Evolutionary conservation across 2,329 filamentous ascomycete species (phyloP), one percentile per base, ranked within the genome.

Genomic region (Phialophora expanda): DNA sequence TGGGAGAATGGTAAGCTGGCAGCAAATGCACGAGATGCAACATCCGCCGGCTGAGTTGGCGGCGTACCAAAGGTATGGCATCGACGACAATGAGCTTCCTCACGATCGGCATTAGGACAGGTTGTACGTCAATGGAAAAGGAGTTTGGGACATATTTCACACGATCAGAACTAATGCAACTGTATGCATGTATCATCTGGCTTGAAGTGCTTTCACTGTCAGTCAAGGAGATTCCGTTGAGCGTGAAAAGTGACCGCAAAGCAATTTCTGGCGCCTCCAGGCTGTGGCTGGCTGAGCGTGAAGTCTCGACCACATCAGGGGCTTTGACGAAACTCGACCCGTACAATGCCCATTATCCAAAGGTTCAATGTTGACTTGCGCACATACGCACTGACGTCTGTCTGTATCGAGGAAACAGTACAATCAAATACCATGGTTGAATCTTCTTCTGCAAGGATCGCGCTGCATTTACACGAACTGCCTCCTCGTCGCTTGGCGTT

Each of bases 1-100:
- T 22, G 30, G 53, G n/a, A 56, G 28, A 56, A 56, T 56, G 53
- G 26, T 56, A 34, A 2, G 26, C 26, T 20, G n/a, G 30, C 24
- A 30, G n/a, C 53, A 56, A 32, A 32, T 55, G 28, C 28, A 55
- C 28, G 53, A 34, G n/a, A 30, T 56, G 53, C 53, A 30, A n/a
- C 53, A 34, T 34, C 53, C 24, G 5, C 53, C 53, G 14, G 12
- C n/a, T 14, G 30, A 56, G 17, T 34, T 56, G 53, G 53, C 24
- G 12, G 53, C 53, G 9, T 12, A 32, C 30, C 26, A 34, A n/a
- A 26, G n/a, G n/a, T 20, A 32, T 20, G 30, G 12, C 24, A 56
- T 30, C 9, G 28, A 34, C n/a, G 14, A n/a, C n/a, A 56, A n/a
- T 34, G 28, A 56, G 30, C 26, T 56, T 34, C 30, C 53, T 34